These are phyloP conservation scores for Diplodia intermedia DNA, from an alignment of 2,329 filamentous ascomycete species.

Conservation along the genomic window DNA sequence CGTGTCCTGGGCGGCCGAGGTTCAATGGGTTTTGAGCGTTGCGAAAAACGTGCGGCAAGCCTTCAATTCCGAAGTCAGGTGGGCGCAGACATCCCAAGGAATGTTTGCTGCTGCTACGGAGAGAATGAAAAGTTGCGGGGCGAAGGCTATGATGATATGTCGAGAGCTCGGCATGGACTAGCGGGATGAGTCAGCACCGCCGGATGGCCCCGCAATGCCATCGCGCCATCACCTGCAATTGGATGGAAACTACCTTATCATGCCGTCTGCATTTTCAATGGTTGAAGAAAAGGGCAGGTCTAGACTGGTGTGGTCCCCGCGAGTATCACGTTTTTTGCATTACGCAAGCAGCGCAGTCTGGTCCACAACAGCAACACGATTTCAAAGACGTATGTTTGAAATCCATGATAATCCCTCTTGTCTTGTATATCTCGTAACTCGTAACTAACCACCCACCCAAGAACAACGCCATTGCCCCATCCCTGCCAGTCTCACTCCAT, in stretches of 20 bases:
- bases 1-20: background rate
- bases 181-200: background rate
- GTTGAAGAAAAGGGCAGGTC: background rate
- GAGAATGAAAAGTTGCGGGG: conserved; percentile 1
- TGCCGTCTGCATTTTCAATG: background rate
- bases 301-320: background rate
- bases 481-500: background rate
- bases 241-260: too few species aligned
- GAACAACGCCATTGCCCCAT: background rate
- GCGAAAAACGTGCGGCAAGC: background rate
- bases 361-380: background rate
- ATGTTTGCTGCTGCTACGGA: background rate
- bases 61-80: too few species aligned
- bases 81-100: background rate
- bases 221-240: background rate
- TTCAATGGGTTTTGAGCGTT: background rate
- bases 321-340: background rate
- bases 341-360: background rate
- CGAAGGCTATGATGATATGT: background rate
- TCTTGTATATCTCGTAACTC: background rate
- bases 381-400: background rate
- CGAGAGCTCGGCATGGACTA: background rate
- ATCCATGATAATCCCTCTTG: background rate
- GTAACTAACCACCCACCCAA: background rate
- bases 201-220: background rate